Percentiles rank a stretch among this genome's conserved stretches.
Evolutionary conservation across 805 yeast species (phyloP).

Genomic region (Kockiozyma suomiensis): DNA sequence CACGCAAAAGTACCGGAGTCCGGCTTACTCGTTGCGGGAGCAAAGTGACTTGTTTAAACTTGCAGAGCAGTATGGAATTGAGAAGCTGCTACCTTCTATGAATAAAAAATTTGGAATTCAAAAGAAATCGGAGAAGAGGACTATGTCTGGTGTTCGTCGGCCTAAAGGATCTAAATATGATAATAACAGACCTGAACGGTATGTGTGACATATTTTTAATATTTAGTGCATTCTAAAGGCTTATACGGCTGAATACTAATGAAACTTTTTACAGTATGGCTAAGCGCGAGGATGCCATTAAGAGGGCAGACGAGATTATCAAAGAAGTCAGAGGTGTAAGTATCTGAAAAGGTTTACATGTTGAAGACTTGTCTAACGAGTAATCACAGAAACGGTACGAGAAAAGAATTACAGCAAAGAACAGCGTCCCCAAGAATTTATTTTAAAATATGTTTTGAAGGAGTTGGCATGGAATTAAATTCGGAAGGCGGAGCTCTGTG

Average conservation of each 20-base stretch:
- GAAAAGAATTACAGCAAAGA: constrained; percentile 11
- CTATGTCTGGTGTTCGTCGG: constrained; percentile 23
- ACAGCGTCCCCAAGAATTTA: constrained; percentile 22
- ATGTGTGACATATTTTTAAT: neutral
- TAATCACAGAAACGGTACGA: constrained; percentile 14
- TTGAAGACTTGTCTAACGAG: neutral
- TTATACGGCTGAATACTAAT: neutral
- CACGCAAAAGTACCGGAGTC: constrained; percentile 67
- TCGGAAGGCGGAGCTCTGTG: too few relatives aligned
- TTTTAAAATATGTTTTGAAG: constrained; percentile 4
- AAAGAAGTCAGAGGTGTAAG: constrained; percentile 26
- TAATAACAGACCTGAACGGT: constrained; percentile 10
- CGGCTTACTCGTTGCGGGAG: constrained; percentile 71
- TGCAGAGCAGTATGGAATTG: constrained; percentile 71
- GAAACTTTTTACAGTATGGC: constrained; percentile 10
- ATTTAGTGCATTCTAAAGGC: neutral
- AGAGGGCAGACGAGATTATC: constrained; percentile 23
- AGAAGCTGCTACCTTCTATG: constrained; percentile 66
- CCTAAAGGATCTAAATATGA: constrained; percentile 26
- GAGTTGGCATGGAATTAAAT: neutral
- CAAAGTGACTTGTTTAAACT: constrained; percentile 73
- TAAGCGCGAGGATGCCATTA: constrained; percentile 26
- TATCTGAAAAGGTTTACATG: neutral
- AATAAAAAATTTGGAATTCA: constrained; percentile 42
- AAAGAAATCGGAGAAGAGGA: constrained; percentile 20